These are phyloP conservation scores for Tuber borchii DNA, from an alignment of 495 filamentous ascomycete genomes.

Conservation along the genomic window DNA sequence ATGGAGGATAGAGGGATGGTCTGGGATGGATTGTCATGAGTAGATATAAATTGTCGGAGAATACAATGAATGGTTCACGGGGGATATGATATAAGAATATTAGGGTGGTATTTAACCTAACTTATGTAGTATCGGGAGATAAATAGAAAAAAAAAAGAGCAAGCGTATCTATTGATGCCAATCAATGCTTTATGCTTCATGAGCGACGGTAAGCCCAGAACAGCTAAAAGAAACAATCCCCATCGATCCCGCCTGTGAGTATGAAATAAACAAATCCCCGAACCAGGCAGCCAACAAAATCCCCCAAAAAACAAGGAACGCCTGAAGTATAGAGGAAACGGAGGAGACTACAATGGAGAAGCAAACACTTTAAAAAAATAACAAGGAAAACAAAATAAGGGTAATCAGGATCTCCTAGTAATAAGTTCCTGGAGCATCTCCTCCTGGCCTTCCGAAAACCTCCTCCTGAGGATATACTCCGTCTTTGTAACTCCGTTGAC, in stretches of 20 bases:
- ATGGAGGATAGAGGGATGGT: no score
- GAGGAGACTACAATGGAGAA: background rate
- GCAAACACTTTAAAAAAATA: background rate
- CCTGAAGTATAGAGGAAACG: background rate
- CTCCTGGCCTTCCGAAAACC: conserved; percentile 37
- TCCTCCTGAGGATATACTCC: conserved; percentile 27
- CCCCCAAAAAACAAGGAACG: background rate
- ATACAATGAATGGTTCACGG: no score
- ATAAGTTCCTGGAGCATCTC: conserved; percentile 28
- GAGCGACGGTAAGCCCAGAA: background rate
- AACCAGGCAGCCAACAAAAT: background rate
- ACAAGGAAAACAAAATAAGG: background rate
- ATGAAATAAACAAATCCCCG: background rate
- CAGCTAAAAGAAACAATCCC: background rate
- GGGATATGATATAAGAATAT: no score
- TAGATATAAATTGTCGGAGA: no score
- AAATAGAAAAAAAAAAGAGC: no score
- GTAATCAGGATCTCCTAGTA: background rate
- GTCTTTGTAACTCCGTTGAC: conserved; percentile 29
- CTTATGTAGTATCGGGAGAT: no score
- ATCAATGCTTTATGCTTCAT: background rate
- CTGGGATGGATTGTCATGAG: no score
- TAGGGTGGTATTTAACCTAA: no score
- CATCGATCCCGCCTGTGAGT: background rate
- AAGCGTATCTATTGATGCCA: background rate